phyloP scores from a whole-genome alignment of 768 basidiomycete genomes.

The Rhizopogon vinicolor region DNA sequence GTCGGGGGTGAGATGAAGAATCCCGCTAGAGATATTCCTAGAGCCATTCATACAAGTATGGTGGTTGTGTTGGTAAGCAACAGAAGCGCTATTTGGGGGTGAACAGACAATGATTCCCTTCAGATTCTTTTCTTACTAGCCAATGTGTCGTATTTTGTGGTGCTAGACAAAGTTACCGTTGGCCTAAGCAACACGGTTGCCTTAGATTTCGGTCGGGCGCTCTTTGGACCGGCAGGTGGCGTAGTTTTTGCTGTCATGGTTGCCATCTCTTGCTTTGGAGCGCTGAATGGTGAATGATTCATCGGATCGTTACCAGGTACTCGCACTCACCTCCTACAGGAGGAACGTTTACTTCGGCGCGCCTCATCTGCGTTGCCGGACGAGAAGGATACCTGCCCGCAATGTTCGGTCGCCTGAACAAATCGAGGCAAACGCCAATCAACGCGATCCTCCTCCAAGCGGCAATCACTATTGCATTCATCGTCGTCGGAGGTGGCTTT shows the following conservation, averaged over 20 bases:
- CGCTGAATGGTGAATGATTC: slow-evolving; percentile 68
- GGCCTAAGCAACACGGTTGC: slow-evolving; percentile 83
- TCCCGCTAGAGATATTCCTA: slow-evolving; percentile 82
- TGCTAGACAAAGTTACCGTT: slow-evolving; percentile 77
- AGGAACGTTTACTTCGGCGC: slow-evolving; percentile 70
- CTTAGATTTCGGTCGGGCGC: slow-evolving; percentile 83
- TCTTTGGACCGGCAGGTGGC: slow-evolving; percentile 87
- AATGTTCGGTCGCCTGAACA: slow-evolving; percentile 75
- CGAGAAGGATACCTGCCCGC: slow-evolving; percentile 84
- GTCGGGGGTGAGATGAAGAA: slow-evolving; percentile 86
- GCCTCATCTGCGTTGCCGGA: slow-evolving; percentile 85
- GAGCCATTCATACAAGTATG: slow-evolving; percentile 92
- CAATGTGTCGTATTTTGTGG: slow-evolving; percentile 89
- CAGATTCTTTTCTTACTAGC: slow-evolving; percentile 75
- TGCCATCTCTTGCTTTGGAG: slow-evolving; percentile 92
- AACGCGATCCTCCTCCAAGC: slow-evolving; percentile 86
- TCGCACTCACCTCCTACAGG: slow-evolving; percentile 33
- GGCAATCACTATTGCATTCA: slow-evolving; percentile 67
- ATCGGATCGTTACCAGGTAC: neutral
- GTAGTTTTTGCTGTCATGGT: slow-evolving; percentile 87
- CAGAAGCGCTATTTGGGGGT: neutral
- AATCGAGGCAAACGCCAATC: slow-evolving; percentile 74
- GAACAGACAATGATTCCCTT: slow-evolving; percentile 2
- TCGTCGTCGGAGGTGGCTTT: slow-evolving; percentile 86
- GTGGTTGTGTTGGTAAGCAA: slow-evolving; percentile 61